Evolutionary conservation across 768 basidiomycete genomes (phyloP), one percentile per base, ranked within the genome.

Genomic region (Macrocybe gigantea): DNA sequence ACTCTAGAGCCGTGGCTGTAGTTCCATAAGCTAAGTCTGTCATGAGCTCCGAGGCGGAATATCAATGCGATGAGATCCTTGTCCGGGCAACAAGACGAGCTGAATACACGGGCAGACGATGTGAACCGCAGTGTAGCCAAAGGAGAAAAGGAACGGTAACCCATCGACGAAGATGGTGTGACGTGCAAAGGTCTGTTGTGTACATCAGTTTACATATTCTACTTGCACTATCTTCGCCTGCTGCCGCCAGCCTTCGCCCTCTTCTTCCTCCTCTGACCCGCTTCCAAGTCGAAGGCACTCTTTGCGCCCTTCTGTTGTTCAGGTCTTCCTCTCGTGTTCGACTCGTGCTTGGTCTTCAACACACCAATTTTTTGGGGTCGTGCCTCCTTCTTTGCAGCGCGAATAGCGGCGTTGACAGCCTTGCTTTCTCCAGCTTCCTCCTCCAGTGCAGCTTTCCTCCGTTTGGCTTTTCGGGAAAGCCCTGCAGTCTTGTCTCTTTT

Each of bases 391-490:
- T 98, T 97, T 7, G 88, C 93, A 9, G 80, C 79, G 47, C 94
- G 87, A 53, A 96, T 87, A 1, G 93, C 84, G 11, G 88, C 85
- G 36, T 77, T 73, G 39, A 87, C 66, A 7, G 75, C 69, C 15
- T 71, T 74, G 33, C 63, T 67, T 47, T 82, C 80, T 11, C 75
- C 78, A 4, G 68, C 41, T 53, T 94, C 91, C 53, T 85, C 83
- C 60, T 93, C 88, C 64, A 79, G 73, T 6, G 86, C 85, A 70
- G 94, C 72, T 68, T 93, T 96, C 58, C 93, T 77, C 49, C 95
- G 77, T 63, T 96, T 97, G 44, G 77, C 82, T 59, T 77, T 83
- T 50, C 95, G 81, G n/a, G 93, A 85, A 8, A 97, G 75, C 7
- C 93, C 94, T 6, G 87, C 73, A 51, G 81, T 78, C 53, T 83